These are phyloP conservation scores for Lactarius pseudohatsudake DNA, from an alignment of 768 basidiomycete genomes.

Conservation along the genomic window DNA sequence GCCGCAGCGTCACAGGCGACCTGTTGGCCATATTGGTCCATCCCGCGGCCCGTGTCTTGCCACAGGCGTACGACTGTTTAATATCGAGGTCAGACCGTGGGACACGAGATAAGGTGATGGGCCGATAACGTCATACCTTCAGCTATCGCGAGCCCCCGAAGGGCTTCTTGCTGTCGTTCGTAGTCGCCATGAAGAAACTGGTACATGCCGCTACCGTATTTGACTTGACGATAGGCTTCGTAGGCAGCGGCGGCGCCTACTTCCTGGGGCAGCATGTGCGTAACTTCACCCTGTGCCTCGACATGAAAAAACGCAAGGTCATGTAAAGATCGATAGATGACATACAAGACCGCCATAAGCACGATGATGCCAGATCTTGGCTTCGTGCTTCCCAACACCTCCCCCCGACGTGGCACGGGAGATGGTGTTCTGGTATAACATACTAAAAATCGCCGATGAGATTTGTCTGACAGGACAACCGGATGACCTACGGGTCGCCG, in stretches of 20 bases:
- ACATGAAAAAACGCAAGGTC: slow-evolving; percentile 7
- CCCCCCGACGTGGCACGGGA: slow-evolving; percentile 32
- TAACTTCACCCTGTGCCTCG: slow-evolving; percentile 48
- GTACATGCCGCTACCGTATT: slow-evolving; percentile 54
- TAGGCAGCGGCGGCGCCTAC: slow-evolving; percentile 78
- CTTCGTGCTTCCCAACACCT: slow-evolving; percentile 59
- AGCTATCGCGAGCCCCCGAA: slow-evolving; percentile 66
- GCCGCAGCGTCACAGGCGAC: slow-evolving; percentile 24
- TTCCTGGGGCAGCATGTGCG: slow-evolving; percentile 53
- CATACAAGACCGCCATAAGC: slow-evolving; percentile 63
- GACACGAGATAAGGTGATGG: slow-evolving; percentile 11
- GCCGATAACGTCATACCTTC: slow-evolving; percentile 50
- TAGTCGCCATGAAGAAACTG: slow-evolving; percentile 55
- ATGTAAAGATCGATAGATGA: slow-evolving; percentile 1
- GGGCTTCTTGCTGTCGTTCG: slow-evolving; percentile 62
- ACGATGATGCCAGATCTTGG: slow-evolving; percentile 61
- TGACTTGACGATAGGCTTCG: slow-evolving; percentile 71
- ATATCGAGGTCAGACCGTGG: slow-evolving; percentile 13
- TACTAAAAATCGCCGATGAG: slow-evolving; percentile 29
- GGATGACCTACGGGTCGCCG: slow-evolving; percentile 52
- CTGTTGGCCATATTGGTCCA: slow-evolving; percentile 30
- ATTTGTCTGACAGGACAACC: not conserved
- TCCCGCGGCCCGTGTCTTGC: slow-evolving; percentile 46
- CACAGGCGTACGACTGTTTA: slow-evolving; percentile 55
- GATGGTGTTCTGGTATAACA: slow-evolving; percentile 41